Evolutionary conservation across 352 stramenopile species (phyloP), one percentile per base, ranked within the genome.

Genomic region (Phytophthora pistaciae): DNA sequence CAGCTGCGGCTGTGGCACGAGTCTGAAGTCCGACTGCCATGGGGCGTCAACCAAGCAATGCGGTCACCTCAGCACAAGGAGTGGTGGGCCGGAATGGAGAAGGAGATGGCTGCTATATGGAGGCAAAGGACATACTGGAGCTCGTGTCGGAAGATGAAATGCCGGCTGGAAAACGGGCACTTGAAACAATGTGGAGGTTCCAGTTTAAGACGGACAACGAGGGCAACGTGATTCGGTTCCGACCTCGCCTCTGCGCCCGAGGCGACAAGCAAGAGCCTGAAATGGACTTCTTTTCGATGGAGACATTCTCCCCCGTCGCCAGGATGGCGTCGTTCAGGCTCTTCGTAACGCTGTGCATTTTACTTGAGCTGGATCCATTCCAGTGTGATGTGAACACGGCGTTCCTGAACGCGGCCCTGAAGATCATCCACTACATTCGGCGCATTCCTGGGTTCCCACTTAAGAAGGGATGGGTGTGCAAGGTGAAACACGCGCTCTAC

Each of bases 361-460:
- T 54, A 13, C 58, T 69, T 8, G 54, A 7, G 14, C 16, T 69
- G 29, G 53, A 69, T 40, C 42, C 14, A 20, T 57, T 63, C 3
- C 20, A 38, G 18, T n/a, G 56, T 31, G 64, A 71, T 21, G 44
- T 72, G n/a, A 57, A 60, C 48, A 72, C 57, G n/a, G 56, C 56
- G 2, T 72, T 62, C 25, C 31, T 61, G 5, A 72, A 72, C 29
- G 38, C 40, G 8, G 36, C 36, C 11, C 6, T n/a, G 36, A 44
- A 44, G 11, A 44, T 44, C 36, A 44, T 18, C 14, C 36, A 44
- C 36, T 44, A 44, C 42, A 49, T 49, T 21, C 42, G 42, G 18
- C 42, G 42, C 5, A 23, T 49, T 21, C 14, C 42, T 23, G 42
- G 42, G 8, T 49, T 49, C 42, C 42, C 42, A 49, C 14, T 49